A percentile compares a stretch with the other conserved stretches of the same genome.
Conservation (phyloP, 1,284 basidiomycete genomes). For the Golubevia pallescens region DNA sequence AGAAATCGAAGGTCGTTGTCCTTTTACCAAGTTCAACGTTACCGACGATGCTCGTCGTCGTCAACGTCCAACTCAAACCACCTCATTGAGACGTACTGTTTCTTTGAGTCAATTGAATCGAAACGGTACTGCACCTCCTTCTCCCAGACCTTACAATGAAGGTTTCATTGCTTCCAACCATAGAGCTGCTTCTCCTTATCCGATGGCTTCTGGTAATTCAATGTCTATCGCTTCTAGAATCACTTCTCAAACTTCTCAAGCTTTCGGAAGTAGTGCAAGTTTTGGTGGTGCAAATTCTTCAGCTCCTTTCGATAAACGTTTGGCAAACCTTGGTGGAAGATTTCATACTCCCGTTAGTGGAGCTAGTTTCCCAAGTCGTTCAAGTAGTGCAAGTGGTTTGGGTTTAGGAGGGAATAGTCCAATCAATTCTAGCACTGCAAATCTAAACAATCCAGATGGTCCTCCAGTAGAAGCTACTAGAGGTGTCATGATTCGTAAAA, state of each 20-base stretch:
- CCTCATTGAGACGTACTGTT: constrained; percentile 38
- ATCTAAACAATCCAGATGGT: too few species aligned
- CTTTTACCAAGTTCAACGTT: constrained; percentile 40
- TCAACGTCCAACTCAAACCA: constrained; percentile 13
- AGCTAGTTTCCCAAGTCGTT: background rate
- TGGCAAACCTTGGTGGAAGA: background rate
- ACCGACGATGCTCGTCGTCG: constrained; percentile 16
- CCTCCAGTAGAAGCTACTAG: background rate
- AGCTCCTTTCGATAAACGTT: background rate
- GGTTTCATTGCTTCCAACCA: constrained; percentile 1
- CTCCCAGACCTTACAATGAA: background rate
- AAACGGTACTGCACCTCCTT: constrained; percentile 14
- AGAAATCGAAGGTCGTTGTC: constrained; percentile 51
- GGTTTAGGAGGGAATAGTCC: background rate
- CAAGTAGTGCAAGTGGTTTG: background rate
- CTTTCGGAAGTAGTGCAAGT: constrained; percentile 9
- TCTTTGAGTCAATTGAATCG: constrained; percentile 46
- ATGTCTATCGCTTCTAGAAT: constrained; percentile 57
- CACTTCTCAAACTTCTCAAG: constrained; percentile 49
- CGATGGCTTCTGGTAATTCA: constrained; percentile 60
- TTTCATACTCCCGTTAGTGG: background rate
- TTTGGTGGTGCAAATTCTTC: constrained; percentile 1
- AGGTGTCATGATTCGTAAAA: background rate
- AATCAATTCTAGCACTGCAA: background rate
- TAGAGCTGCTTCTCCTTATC: constrained; percentile 27